These are phyloP conservation scores for Mortierella hygrophila DNA, from an alignment of 192 early-diverging fungal genomes.

Conservation along the genomic window DNA sequence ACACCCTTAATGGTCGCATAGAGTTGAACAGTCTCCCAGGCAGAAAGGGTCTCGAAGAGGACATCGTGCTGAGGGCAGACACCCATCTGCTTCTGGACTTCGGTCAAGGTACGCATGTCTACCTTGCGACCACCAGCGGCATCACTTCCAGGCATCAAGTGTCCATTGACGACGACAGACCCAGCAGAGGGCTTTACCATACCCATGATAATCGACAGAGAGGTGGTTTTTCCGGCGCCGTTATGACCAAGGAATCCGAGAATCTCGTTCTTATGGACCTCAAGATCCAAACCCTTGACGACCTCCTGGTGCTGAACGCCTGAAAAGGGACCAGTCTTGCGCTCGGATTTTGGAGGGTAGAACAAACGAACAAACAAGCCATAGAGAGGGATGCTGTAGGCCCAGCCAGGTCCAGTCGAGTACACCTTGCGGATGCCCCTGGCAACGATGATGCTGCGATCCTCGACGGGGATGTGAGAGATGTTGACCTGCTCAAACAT, in stretches of 20 bases:
- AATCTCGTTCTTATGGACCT: constrained; percentile 63
- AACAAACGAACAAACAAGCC: constrained; percentile 33
- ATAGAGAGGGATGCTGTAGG: constrained; percentile 19
- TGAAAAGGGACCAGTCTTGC: constrained; percentile 30
- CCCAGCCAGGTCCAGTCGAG: constrained; percentile 30
- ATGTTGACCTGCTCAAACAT: constrained; percentile 51
- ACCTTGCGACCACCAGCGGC: constrained; percentile 22
- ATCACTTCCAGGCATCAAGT: constrained; percentile 36
- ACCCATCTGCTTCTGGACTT: constrained; percentile 62
- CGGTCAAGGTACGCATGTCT: constrained; percentile 38
- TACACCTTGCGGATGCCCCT: constrained; percentile 31
- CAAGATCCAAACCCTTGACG: constrained; percentile 50
- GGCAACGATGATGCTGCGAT: constrained; percentile 45
- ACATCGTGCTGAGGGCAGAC: constrained; percentile 72
- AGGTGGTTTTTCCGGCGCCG: constrained; percentile 71
- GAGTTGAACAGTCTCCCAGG: constrained; percentile 61
- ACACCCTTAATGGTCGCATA: constrained; percentile 67
- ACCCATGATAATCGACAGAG: constrained; percentile 56
- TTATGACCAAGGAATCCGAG: constrained; percentile 71
- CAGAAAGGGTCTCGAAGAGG: constrained; percentile 60
- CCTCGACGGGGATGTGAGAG: constrained; percentile 36
- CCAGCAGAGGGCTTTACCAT: constrained; percentile 51
- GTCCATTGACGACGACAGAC: constrained; percentile 42
- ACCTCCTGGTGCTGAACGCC: constrained; percentile 37
- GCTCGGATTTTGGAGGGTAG: constrained; percentile 32